phyloP scores from a whole-genome alignment of 176 grass and related monocot species.

The Raddia distichophylla region DNA sequence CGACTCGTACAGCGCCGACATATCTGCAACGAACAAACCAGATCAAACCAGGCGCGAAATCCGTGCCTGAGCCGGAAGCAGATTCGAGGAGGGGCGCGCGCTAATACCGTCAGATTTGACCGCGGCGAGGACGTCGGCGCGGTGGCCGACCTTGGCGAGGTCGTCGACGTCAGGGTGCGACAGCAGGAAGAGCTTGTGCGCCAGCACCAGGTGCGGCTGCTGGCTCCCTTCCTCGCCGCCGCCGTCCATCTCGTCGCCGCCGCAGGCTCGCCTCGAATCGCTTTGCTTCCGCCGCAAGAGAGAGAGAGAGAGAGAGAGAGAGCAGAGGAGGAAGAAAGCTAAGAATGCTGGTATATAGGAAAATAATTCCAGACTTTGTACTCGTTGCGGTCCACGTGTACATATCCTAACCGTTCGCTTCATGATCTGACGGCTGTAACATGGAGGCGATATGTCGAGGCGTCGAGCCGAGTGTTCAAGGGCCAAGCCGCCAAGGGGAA shows the following conservation, averaged over 20 bases:
- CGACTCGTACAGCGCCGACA: conserved; percentile 82
- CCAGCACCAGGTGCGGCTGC: conserved; percentile 78
- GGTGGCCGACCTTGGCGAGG: conserved; percentile 88
- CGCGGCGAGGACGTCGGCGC: conserved; percentile 73
- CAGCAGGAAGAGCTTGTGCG: conserved; percentile 89
- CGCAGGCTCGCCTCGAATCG: not conserved
- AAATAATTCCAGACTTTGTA: not conserved
- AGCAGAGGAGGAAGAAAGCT: not conserved
- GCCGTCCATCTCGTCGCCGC: conserved; percentile 46
- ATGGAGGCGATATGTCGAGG: not conserved
- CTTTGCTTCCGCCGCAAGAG: conserved; percentile 62
- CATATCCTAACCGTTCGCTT: not conserved
- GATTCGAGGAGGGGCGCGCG: not conserved
- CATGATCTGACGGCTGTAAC: conserved; percentile 1
- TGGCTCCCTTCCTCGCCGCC: conserved; percentile 67
- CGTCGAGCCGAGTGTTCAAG: not conserved
- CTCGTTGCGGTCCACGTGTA: not conserved
- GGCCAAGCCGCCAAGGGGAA: not conserved
- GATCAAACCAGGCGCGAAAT: conserved; percentile 15
- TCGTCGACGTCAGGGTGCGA: conserved; percentile 81
- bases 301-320: not conserved
- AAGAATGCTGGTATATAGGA: too few species aligned
- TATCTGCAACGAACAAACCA: conserved; percentile 52
- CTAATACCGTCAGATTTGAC: conserved; percentile 76
- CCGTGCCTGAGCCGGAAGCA: not conserved